phyloP scores from a whole-genome alignment of 306 rosid genomes.

The Elaeagnus macrophylla region DNA sequence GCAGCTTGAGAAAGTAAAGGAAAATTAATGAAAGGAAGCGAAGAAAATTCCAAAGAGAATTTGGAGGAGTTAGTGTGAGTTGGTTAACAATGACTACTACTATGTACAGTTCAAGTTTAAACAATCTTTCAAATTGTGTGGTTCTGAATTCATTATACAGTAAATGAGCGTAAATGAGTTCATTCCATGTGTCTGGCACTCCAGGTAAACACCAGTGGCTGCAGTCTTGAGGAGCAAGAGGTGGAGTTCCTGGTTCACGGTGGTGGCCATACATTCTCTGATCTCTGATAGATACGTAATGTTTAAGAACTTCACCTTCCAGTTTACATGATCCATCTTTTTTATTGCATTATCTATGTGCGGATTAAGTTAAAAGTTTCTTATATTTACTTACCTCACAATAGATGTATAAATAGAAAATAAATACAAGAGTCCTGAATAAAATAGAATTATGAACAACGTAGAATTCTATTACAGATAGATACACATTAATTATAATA shows the following conservation, averaged over 20 bases:
- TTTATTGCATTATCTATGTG: constrained; percentile 48
- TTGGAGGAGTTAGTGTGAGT: constrained; percentile 44
- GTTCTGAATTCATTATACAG: constrained; percentile 43
- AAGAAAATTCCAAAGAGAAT: constrained; percentile 36
- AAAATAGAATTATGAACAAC: too few species aligned
- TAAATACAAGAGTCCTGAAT: too few species aligned
- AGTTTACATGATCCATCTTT: constrained; percentile 49
- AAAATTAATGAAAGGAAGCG: constrained; percentile 57
- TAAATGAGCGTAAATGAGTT: constrained; percentile 62
- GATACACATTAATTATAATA: too few species aligned
- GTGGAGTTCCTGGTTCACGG: constrained; percentile 70
- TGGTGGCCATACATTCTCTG: constrained; percentile 88
- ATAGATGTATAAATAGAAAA: too few species aligned
- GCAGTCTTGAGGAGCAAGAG: constrained; percentile 78
- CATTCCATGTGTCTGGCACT: constrained; percentile 95
- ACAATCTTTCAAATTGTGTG: constrained; percentile 23
- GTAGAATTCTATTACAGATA: too few species aligned
- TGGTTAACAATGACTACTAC: constrained; percentile 26
- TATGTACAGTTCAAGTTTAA: constrained; percentile 35
- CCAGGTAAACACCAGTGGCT: constrained; percentile 99
- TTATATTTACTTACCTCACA: too few species aligned
- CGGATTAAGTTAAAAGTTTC: too few species aligned
- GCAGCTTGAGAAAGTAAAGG: constrained; percentile 86
- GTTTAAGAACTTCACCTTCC: constrained; percentile 59
- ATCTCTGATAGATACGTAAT: constrained; percentile 74